A percentile compares a stretch with the other conserved stretches of the same genome.
Conservation (phyloP, 768 basidiomycete species). For the Boletales sp. region DNA sequence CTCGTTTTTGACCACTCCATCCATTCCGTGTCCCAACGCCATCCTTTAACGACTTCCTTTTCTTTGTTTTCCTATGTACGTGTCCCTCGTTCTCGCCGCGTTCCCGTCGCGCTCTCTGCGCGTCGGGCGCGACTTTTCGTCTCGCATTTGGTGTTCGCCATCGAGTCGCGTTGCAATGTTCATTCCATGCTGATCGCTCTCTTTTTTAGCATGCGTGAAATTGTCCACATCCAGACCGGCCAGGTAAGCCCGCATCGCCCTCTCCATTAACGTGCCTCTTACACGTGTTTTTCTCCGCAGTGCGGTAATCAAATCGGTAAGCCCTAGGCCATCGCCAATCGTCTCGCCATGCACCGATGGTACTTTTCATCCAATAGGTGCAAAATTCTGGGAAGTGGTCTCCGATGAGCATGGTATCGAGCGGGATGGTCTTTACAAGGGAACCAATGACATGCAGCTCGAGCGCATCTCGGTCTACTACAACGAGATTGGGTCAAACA, state of each 20-base stretch:
- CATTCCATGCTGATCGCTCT: slow-evolving; percentile 23
- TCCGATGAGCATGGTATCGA: slow-evolving; percentile 98
- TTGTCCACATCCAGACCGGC: slow-evolving; percentile 99
- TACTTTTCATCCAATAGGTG: slow-evolving; percentile 48
- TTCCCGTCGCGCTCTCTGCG: slow-evolving; percentile 23
- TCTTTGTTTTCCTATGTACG: slow-evolving; percentile 28
- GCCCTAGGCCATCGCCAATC: slow-evolving; percentile 29
- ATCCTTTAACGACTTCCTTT: slow-evolving; percentile 29
- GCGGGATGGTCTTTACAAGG: slow-evolving; percentile 90
- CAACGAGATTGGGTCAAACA: slow-evolving; percentile 92
- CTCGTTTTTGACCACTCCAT: slow-evolving; percentile 35
- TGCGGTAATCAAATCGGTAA: slow-evolving; percentile 99
- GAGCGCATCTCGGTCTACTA: slow-evolving; percentile 98
- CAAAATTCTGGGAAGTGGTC: slow-evolving; percentile 97
- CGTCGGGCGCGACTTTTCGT: slow-evolving; percentile 22
- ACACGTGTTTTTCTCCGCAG: slow-evolving; percentile 39
- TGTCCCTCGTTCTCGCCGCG: slow-evolving; percentile 19
- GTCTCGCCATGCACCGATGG: slow-evolving; percentile 15
- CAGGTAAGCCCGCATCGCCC: slow-evolving; percentile 55
- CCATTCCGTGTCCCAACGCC: slow-evolving; percentile 31
- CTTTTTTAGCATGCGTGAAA: slow-evolving; percentile 88
- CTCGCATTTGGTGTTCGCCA: slow-evolving; percentile 18
- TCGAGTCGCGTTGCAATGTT: slow-evolving; percentile 14
- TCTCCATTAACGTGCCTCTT: slow-evolving; percentile 15
- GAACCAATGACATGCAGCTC: slow-evolving; percentile 91